Evolutionary conservation across 1,284 basidiomycete genomes (phyloP).

Genomic region (Ustilago shanxiensis): DNA sequence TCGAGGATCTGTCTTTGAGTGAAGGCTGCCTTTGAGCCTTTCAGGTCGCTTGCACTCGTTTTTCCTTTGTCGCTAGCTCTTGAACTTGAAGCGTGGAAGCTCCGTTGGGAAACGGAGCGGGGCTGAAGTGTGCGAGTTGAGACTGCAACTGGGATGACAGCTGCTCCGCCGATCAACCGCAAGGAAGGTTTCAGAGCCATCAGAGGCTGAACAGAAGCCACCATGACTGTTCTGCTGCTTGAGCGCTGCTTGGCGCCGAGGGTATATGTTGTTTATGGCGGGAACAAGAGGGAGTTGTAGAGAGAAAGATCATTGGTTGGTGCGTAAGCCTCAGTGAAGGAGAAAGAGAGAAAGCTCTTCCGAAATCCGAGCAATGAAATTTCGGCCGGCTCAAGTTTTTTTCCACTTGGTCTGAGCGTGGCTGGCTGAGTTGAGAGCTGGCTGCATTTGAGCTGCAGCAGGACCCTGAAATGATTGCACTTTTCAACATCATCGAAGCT

Average conservation of each 20-base stretch:
- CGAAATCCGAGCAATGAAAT: slow-evolving; percentile 32
- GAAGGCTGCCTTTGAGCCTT: slow-evolving; percentile 42
- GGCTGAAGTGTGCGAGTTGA: slow-evolving; percentile 12
- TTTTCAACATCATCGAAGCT: background rate
- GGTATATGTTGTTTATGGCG: too few relatives aligned
- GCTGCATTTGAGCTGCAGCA: slow-evolving; percentile 9
- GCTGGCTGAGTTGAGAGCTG: slow-evolving; percentile 11
- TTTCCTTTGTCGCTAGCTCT: slow-evolving; percentile 14
- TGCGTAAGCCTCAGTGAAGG: background rate
- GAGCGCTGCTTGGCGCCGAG: too few relatives aligned
- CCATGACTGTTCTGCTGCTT: background rate
- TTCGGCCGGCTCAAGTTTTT: slow-evolving; percentile 26
- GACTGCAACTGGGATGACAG: background rate
- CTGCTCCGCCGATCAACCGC: slow-evolving; percentile 14
- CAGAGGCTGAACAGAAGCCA: slow-evolving; percentile 10
- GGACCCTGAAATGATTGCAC: slow-evolving; percentile 30
- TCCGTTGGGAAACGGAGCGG: background rate
- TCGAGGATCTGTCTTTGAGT: slow-evolving; percentile 47
- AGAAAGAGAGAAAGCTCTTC: background rate
- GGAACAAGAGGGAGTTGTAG: background rate
- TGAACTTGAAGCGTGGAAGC: slow-evolving; percentile 6
- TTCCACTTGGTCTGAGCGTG: slow-evolving; percentile 22
- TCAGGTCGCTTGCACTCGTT: slow-evolving; percentile 10
- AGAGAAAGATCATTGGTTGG: background rate
- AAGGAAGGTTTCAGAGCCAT: slow-evolving; percentile 15